These are phyloP conservation scores for Suillus cothurnatus DNA, from an alignment of 768 basidiomycete species.

Conservation along the genomic window DNA sequence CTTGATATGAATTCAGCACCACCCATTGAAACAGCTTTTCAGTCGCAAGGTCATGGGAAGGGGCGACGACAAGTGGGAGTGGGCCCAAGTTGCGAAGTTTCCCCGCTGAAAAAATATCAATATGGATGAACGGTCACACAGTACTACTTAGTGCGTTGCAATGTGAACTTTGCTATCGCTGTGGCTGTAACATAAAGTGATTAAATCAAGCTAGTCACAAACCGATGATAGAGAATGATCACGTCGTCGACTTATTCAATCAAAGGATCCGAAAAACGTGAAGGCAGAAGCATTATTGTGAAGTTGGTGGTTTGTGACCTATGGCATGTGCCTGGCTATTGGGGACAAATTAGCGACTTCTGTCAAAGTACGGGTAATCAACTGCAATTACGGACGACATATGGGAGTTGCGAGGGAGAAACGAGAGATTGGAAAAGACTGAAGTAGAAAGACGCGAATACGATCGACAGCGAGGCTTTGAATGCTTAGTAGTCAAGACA, in stretches of 20 bases:
- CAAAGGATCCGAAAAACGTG: not conserved
- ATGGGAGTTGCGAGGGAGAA: no score
- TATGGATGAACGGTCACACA: not conserved
- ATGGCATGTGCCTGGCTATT: no score
- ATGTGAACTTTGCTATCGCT: not conserved
- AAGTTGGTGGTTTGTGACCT: no score
- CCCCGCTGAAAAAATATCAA: not conserved
- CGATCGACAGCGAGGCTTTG: no score
- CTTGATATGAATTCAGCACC: no score
- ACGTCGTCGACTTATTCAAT: not conserved
- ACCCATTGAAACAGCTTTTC: not conserved
- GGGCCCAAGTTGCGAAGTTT: not conserved
- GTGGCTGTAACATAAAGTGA: no score
- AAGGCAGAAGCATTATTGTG: not conserved
- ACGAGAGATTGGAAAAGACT: no score
- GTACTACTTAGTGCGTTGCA: not conserved
- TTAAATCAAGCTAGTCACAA: not conserved
- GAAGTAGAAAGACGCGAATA: no score
- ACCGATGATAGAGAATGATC: not conserved
- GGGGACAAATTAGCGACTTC: no score
- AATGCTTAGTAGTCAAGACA: no score
- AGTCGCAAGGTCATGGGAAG: not conserved
- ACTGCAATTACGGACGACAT: no score
- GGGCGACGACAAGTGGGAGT: not conserved
- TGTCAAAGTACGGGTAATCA: no score